A percentile compares a stretch with the other conserved stretches of the same genome.
Conservation (phyloP, 192 early-diverging fungal genomes). For the Oehlia diaphana region DNA sequence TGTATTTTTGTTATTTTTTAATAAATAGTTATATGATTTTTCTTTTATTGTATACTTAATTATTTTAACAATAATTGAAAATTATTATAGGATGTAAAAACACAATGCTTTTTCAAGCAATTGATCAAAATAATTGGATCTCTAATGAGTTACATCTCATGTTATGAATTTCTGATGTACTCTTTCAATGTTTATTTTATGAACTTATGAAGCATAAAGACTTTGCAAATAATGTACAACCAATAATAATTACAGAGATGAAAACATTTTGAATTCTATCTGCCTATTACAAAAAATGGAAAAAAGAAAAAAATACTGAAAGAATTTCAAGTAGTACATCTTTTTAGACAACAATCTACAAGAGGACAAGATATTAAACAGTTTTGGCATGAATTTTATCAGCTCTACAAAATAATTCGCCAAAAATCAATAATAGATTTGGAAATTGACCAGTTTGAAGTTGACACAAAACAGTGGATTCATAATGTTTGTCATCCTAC, state of each 20-base stretch:
- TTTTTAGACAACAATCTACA: not conserved
- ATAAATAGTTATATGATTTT: not conserved
- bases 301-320: constrained; percentile 8
- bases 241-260: not conserved
- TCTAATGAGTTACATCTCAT: not conserved
- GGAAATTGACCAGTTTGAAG: not conserved
- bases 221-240: not conserved
- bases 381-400: not conserved
- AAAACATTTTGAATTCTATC: not conserved
- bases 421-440: not conserved
- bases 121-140: not conserved
- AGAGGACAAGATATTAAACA: not conserved
- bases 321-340: not conserved
- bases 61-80: not conserved
- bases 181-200: not conserved
- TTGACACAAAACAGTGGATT: not conserved
- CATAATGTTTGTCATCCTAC: not conserved
- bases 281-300: not conserved
- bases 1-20: no score
- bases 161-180: constrained; percentile 1
- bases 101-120: not conserved
- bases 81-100: not conserved
- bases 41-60: not conserved
- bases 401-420: no score
- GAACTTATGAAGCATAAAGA: not conserved